Base-by-base conservation (phyloP, 805 yeast species). In the Ogataea populi-albae region DNA sequence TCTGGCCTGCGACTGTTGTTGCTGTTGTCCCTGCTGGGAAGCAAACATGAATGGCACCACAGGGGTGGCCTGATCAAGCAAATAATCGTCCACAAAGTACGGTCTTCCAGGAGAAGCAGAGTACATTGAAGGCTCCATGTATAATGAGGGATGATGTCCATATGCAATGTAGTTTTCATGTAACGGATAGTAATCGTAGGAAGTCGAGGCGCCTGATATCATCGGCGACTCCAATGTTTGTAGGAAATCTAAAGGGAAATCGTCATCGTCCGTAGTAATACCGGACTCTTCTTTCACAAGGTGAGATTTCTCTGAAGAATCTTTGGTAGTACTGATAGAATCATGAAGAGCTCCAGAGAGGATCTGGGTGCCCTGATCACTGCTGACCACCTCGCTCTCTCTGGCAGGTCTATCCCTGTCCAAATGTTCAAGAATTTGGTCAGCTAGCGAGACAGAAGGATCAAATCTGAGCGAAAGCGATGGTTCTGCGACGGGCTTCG, bases 401-500 rank as follows among this genome's bases (percentile, higher is more conserved):
- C 40, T 37, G 18, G 22, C 26, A 4, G 45, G 50, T 7, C 44
- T 34, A 6, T 37, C 42, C 26, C 38, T 38, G 10, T 49, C 48
- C 11, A 50, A 41, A 22, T 52, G 51, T 9, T 36, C 33, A 12
- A 61, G 42, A 26, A 84, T 54, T 50, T 84, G 93, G 6, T 73
- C 78, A 46, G 65, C 68, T 4, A 84, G 54, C 2, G 77, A 66
- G 20, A 56, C 49, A 2, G 65, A 50, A 17, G 73, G 70, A 54
- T 86, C 84, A 49, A 74, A 88, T 26, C 68, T 59, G 62, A 91
- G 86, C 2, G 89, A 79, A 26, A 79, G 56, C 0, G 97, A 86
- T 0, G 97, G 96, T 48, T 87, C 95, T 26, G 71, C 60, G 6
- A 68, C 65, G 2, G 96, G 78, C 15, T 67, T 68, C 1, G 97